A percentile compares a stretch with the other conserved stretches of the same genome.
phyloP scores from a whole-genome alignment of 2,329 filamentous ascomycete species.

The Karstenula rhodostoma region DNA sequence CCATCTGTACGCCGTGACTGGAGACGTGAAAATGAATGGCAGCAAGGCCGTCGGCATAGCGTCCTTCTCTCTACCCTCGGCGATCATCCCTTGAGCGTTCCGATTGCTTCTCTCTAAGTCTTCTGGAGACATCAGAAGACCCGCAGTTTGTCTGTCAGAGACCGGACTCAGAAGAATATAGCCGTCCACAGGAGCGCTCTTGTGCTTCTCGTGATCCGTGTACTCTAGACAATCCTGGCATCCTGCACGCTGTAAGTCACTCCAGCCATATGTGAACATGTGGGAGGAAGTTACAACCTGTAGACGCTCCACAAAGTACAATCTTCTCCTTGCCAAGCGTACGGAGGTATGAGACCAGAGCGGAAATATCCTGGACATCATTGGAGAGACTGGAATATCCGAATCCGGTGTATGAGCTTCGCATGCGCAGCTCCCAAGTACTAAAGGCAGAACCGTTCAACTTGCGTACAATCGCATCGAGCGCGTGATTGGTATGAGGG shows the following conservation, averaged over 20 bases:
- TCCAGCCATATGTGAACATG: background rate
- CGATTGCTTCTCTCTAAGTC: conserved; percentile 14
- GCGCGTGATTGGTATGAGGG: conserved; percentile 19
- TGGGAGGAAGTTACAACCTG: conserved; percentile 11
- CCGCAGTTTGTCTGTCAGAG: conserved; percentile 28
- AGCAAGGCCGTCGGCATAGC: conserved; percentile 20
- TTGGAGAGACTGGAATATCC: conserved; percentile 28
- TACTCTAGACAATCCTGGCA: conserved; percentile 27
- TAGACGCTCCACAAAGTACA: conserved; percentile 21
- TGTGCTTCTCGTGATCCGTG: conserved; percentile 7
- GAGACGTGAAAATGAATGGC: conserved; percentile 22
- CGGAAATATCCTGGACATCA: conserved; percentile 24
- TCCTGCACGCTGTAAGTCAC: conserved; percentile 9
- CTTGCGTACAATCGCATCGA: conserved; percentile 9
- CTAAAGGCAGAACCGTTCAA: conserved; percentile 14
- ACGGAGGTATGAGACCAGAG: conserved; percentile 23
- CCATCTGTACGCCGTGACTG: conserved; percentile 29
- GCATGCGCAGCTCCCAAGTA: conserved; percentile 31
- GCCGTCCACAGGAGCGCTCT: conserved; percentile 10
- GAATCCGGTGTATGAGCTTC: conserved; percentile 29
- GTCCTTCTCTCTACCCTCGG: conserved; percentile 10
- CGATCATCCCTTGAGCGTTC: conserved; percentile 19
- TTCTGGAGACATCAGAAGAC: conserved; percentile 23
- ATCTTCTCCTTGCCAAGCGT: conserved; percentile 17
- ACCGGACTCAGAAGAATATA: conserved; percentile 29